Evolutionary conservation across 164 flowering plant species (phyloP).

Genomic region (Vitis rotundifolia): DNA sequence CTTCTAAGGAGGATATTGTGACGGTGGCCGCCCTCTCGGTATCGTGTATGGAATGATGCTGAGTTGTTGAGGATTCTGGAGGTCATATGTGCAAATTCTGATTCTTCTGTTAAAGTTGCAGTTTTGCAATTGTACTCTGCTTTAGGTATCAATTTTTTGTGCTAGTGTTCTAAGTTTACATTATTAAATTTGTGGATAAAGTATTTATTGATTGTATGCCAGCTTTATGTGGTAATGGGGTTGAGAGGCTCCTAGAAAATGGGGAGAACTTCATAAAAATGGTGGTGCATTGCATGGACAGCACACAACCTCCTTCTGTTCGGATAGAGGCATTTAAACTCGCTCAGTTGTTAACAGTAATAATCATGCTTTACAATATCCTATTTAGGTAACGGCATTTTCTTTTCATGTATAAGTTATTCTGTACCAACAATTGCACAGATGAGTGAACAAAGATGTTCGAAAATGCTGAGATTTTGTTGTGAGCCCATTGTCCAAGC

Average conservation of each 20-base stretch:
- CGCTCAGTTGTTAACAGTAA: constrained; percentile 59
- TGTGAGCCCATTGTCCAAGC: constrained; percentile 58
- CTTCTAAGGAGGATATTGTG: constrained; percentile 64
- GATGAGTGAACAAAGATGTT: constrained; percentile 45
- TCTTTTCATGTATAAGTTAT: neutral
- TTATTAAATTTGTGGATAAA: constrained; percentile 11
- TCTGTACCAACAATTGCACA: constrained; percentile 23
- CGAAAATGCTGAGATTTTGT: constrained; percentile 37
- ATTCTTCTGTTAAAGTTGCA: constrained; percentile 41
- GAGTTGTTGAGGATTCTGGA: constrained; percentile 39
- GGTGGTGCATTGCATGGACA: constrained; percentile 61
- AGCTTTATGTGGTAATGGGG: constrained; percentile 78
- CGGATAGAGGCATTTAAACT: constrained; percentile 65
- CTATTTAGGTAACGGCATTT: neutral
- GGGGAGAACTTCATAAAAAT: constrained; percentile 37
- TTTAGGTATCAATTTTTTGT: constrained; percentile 54
- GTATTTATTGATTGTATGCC: constrained; percentile 18
- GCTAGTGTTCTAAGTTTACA: constrained; percentile 16
- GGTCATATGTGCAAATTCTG: constrained; percentile 25
- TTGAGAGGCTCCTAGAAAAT: constrained; percentile 59
- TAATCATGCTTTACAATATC: neutral
- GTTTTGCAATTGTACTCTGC: constrained; percentile 65
- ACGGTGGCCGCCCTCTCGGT: constrained; percentile 70
- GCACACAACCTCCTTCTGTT: constrained; percentile 44
- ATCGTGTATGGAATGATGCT: constrained; percentile 65